Conservation (phyloP, 768 basidiomycete genomes). For the Chiua virens region DNA sequence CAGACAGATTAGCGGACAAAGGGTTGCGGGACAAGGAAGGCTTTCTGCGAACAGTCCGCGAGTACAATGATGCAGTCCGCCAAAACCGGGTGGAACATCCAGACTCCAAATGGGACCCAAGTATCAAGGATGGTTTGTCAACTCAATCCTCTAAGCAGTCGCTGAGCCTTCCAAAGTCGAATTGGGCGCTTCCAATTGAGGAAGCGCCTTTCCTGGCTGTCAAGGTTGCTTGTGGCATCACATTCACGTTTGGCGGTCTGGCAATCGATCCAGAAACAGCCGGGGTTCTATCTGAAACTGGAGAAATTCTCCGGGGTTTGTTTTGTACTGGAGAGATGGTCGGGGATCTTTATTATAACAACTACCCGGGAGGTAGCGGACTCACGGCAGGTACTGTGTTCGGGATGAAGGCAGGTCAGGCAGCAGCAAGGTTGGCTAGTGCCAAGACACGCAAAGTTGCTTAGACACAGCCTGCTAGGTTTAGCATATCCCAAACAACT, state of each 20-base stretch:
- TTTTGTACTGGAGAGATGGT: constrained; percentile 73
- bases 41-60: constrained; percentile 46
- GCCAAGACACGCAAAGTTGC: background rate
- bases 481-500: background rate
- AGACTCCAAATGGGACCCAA: constrained; percentile 52
- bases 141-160: constrained; percentile 42
- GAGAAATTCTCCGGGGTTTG: constrained; percentile 48
- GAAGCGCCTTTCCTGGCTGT: constrained; percentile 60
- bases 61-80: constrained; percentile 52
- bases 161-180: constrained; percentile 55
- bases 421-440: constrained; percentile 37
- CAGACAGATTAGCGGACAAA: constrained; percentile 41
- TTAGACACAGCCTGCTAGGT: background rate
- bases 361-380: constrained; percentile 73
- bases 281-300: constrained; percentile 45
- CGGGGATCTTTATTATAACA: constrained; percentile 59
- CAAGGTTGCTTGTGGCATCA: constrained; percentile 67
- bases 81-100: constrained; percentile 37
- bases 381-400: constrained; percentile 66
- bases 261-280: constrained; percentile 56
- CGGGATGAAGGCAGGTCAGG: constrained; percentile 53
- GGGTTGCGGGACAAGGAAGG: constrained; percentile 45
- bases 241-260: constrained; percentile 72
- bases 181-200: constrained; percentile 64
- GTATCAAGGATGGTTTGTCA: constrained; percentile 60